Percentiles rank a stretch among this genome's conserved stretches.
Conservation (phyloP, 352 stramenopile species). For the Globisporangium cederbergense region DNA sequence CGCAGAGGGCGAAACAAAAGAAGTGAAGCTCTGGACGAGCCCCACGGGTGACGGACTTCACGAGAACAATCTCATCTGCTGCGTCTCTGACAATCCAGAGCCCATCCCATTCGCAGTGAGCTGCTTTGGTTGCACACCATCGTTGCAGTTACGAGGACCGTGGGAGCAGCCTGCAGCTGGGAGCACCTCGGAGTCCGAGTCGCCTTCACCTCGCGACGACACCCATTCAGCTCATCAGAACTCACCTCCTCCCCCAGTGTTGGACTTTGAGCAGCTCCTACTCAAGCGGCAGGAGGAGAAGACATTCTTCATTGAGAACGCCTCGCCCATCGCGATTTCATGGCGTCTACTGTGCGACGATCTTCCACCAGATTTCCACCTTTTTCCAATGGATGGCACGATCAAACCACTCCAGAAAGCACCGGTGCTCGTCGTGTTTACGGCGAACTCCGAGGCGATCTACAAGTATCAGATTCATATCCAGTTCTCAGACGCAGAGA, state of each 20-base stretch:
- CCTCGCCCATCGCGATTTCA: slow-evolving; percentile 61
- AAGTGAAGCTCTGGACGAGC: slow-evolving; percentile 91
- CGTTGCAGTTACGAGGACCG: slow-evolving; percentile 71
- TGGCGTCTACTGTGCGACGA: slow-evolving; percentile 51
- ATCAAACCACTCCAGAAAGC: slow-evolving; percentile 69
- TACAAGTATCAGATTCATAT: slow-evolving; percentile 60
- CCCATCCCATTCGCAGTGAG: slow-evolving; percentile 83
- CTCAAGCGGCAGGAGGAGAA: slow-evolving; percentile 85
- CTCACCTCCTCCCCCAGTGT: slow-evolving; percentile 19
- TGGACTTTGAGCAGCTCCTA: slow-evolving; percentile 93
- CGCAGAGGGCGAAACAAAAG: slow-evolving; percentile 85
- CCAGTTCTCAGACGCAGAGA: slow-evolving; percentile 84
- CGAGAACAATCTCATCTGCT: slow-evolving; percentile 85
- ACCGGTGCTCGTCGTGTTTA: slow-evolving; percentile 68
- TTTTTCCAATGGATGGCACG: slow-evolving; percentile 69
- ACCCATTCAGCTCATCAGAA: background rate
- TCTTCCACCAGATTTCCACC: slow-evolving; percentile 59
- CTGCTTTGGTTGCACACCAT: slow-evolving; percentile 83
- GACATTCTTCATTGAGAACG: slow-evolving; percentile 86
- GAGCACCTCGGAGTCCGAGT: slow-evolving; percentile 47
- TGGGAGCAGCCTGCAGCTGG: slow-evolving; percentile 73
- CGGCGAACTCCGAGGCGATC: slow-evolving; percentile 59
- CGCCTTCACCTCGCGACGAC: background rate
- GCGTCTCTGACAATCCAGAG: slow-evolving; percentile 89
- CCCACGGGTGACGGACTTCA: slow-evolving; percentile 57